phyloP scores from a whole-genome alignment of 176 grass and related monocot species.

The Aegilops umbellulata region DNA sequence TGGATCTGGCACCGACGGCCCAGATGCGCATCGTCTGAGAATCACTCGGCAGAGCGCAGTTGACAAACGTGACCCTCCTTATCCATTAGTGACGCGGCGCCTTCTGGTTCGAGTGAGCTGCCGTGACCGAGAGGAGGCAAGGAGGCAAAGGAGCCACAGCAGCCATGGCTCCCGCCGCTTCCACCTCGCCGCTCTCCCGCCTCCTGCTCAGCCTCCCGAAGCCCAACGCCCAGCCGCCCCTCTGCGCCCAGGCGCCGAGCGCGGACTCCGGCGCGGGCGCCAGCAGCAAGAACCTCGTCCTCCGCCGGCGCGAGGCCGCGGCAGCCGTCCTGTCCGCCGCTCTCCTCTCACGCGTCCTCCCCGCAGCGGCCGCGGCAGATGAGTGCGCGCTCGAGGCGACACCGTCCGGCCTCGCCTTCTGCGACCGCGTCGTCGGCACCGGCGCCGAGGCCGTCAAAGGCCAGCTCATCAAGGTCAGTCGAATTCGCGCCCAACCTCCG shows the following conservation, averaged over 20 bases:
- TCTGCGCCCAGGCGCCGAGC: not conserved
- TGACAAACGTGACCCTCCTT: not conserved
- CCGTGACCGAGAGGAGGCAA: not conserved
- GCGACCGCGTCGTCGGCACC: slow-evolving; percentile 64
- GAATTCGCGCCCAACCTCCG: too few relatives aligned
- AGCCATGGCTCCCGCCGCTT: slow-evolving; percentile 46
- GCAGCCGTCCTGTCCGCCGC: slow-evolving; percentile 32
- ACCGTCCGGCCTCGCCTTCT: slow-evolving; percentile 72
- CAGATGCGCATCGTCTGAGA: not conserved
- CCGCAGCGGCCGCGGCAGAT: not conserved
- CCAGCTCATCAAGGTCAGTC: slow-evolving; percentile 73
- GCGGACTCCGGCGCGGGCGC: not conserved
- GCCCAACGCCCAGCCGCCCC: not conserved
- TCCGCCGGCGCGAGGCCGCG: slow-evolving; percentile 45
- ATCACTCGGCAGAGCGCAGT: not conserved
- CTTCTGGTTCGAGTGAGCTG: not conserved
- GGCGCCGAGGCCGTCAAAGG: slow-evolving; percentile 55
- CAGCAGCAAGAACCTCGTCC: not conserved
- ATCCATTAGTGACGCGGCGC: not conserved
- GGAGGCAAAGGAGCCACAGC: not conserved
- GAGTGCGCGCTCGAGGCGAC: slow-evolving; percentile 58
- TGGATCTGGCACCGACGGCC: not conserved
- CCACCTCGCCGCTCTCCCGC: slow-evolving; percentile 33
- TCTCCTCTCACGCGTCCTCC: slow-evolving; percentile 31
- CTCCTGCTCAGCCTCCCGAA: slow-evolving; percentile 41